These are phyloP conservation scores for Camelina laxa DNA, from an alignment of 345 rosid species.

Conservation along the genomic window DNA sequence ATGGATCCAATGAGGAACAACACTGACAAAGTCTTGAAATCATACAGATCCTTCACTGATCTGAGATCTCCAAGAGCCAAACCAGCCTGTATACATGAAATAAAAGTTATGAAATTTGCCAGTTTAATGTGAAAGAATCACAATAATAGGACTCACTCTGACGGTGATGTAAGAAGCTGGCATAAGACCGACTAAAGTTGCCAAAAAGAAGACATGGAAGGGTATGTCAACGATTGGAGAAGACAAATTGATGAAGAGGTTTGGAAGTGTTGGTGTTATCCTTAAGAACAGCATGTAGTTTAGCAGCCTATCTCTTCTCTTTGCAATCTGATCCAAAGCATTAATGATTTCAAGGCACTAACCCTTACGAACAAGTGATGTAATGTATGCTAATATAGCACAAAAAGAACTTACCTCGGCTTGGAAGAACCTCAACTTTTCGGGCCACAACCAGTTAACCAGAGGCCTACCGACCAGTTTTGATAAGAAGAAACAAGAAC, in stretches of 20 bases:
- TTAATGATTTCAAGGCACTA: conserved; percentile 5
- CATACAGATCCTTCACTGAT: conserved; percentile 78
- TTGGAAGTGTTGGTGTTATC: conserved; percentile 92
- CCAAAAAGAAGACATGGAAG: conserved; percentile 85
- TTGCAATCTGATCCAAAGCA: conserved; percentile 61
- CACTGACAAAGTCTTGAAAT: conserved; percentile 69
- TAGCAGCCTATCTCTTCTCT: conserved; percentile 84
- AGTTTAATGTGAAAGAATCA: not conserved
- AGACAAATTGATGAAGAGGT: conserved; percentile 96
- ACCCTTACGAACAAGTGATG: not conserved
- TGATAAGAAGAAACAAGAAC: conserved; percentile 90
- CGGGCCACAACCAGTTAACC: conserved; percentile 95
- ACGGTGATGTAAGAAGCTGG: conserved; percentile 95
- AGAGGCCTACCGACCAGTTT: conserved; percentile 93
- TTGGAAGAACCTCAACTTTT: conserved; percentile 85
- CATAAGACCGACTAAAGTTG: conserved; percentile 88
- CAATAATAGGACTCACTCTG: conserved; percentile 57
- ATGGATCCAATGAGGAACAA: conserved; percentile 76
- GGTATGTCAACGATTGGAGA: conserved; percentile 98
- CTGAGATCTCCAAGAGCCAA: conserved; percentile 82
- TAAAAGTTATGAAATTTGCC: conserved; percentile 6
- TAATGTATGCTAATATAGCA: not conserved
- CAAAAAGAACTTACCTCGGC: conserved; percentile 60
- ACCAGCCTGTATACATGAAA: conserved; percentile 60
- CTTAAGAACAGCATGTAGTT: conserved; percentile 97